Evolutionary conservation across 305 asterid species (phyloP).

Genomic region (Andrographis paniculata): DNA sequence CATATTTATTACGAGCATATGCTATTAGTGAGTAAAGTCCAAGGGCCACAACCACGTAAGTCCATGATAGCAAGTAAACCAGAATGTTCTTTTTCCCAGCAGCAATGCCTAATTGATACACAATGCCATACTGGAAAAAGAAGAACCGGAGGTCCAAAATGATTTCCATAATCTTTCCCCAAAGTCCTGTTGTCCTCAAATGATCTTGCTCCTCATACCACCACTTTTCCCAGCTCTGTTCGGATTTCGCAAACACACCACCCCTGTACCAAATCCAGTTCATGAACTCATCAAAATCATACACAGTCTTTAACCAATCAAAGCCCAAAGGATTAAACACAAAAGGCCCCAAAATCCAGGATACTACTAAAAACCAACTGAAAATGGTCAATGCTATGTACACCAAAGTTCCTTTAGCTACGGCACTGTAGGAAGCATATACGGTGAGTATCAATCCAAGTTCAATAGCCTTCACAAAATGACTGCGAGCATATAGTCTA

Average conservation of each 20-base stretch:
- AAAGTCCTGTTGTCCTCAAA: constrained; percentile 70
- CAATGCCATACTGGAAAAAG: constrained; percentile 51
- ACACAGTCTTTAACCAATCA: constrained; percentile 84
- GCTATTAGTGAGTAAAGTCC: constrained; percentile 27
- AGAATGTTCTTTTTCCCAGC: constrained; percentile 38
- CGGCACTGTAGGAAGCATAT: constrained; percentile 59
- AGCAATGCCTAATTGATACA: constrained; percentile 43
- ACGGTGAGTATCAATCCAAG: constrained; percentile 67
- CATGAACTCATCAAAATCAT: constrained; percentile 85
- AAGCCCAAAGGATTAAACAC: constrained; percentile 81
- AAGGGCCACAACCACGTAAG: constrained; percentile 32
- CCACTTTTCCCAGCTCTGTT: constrained; percentile 96
- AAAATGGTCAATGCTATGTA: constrained; percentile 70
- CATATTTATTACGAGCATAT: constrained; percentile 36
- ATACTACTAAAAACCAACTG: constrained; percentile 85
- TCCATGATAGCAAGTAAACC: constrained; percentile 59
- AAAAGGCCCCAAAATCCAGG: constrained; percentile 87
- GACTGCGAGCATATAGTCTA: constrained; percentile 67
- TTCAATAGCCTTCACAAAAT: constrained; percentile 76
- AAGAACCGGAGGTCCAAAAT: constrained; percentile 46
- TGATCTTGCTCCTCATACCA: constrained; percentile 95
- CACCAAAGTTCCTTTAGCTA: constrained; percentile 51
- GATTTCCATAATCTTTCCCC: constrained; percentile 40
- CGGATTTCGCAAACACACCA: constrained; percentile 69
- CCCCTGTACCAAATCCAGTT: constrained; percentile 81